These are phyloP conservation scores for Tremellales sp. DNA, from an alignment of 1,284 basidiomycete species.

Conservation along the genomic window DNA sequence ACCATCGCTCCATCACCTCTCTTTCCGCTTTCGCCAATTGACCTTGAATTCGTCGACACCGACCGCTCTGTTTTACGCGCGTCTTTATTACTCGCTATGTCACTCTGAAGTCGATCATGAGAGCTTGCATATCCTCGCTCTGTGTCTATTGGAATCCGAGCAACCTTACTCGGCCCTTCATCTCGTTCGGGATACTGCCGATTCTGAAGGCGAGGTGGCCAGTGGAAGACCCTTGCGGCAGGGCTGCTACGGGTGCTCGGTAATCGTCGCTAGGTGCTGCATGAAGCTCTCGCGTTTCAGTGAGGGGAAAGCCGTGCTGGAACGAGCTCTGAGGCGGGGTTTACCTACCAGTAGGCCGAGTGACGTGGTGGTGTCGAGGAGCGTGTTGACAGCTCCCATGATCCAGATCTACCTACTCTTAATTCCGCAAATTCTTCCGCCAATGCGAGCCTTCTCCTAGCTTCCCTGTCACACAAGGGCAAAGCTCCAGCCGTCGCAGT, in stretches of 20 bases:
- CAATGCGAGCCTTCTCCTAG: conserved; percentile 34
- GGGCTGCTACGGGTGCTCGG: conserved; percentile 66
- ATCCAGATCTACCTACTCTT: conserved; percentile 25
- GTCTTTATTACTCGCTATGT: conserved; percentile 34
- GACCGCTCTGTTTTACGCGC: conserved; percentile 43
- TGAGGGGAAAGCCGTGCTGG: conserved; percentile 43
- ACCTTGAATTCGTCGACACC: conserved; percentile 27
- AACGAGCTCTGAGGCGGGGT: conserved; percentile 33
- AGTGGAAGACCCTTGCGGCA: conserved; percentile 1
- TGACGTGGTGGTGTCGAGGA: conserved; percentile 4
- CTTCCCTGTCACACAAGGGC: conserved; percentile 30
- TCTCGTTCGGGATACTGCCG: conserved; percentile 56
- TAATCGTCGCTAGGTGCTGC: conserved; percentile 75
- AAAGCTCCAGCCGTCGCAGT: conserved; percentile 66
- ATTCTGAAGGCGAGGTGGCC: conserved; percentile 47
- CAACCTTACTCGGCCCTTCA: conserved; percentile 73
- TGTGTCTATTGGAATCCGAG: conserved; percentile 65
- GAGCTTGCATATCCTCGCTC: conserved; percentile 77
- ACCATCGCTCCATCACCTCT: conserved; percentile 30
- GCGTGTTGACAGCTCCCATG: background rate
- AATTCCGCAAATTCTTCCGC: conserved; percentile 28
- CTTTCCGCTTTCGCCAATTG: conserved; percentile 33
- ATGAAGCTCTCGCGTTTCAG: conserved; percentile 59
- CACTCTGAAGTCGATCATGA: conserved; percentile 60
- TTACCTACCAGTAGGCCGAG: conserved; percentile 28